Percentiles rank a stretch among this genome's conserved stretches.
These are phyloP conservation scores for Alternaria metachromatica DNA, from an alignment of 2,329 filamentous ascomycete species.

Conservation along the genomic window DNA sequence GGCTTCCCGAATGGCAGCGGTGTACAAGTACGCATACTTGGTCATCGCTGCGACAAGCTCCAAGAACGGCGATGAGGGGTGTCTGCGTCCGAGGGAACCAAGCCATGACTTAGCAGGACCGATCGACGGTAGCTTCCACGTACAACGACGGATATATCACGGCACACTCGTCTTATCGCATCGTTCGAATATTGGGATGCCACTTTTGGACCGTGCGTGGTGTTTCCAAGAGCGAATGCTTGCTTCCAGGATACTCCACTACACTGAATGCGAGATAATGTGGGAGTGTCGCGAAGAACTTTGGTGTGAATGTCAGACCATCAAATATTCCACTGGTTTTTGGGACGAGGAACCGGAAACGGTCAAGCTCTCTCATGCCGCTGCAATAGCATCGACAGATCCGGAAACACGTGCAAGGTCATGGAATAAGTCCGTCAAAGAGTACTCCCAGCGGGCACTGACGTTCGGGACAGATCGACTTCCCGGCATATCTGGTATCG, in stretches of 20 bases:
- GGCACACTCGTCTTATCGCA: too few relatives aligned
- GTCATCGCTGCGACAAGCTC: neutral
- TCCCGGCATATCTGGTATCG: neutral
- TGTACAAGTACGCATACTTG: neutral
- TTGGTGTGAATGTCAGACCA: neutral
- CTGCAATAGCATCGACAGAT: fast-evolving
- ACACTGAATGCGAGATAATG: neutral
- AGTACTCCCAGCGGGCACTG: neutral
- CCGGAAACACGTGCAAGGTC: fast-evolving
- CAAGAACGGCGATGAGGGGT: neutral
- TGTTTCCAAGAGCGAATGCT: neutral
- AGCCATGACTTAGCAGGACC: fast-evolving
- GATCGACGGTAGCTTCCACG: fast-evolving
- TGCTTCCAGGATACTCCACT: neutral
- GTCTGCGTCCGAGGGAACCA: fast-evolving
- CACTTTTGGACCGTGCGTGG: neutral
- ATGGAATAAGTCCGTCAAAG: neutral
- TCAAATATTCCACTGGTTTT: too few relatives aligned
- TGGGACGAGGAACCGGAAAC: too few relatives aligned
- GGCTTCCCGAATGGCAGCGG: neutral
- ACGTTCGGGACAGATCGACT: neutral
- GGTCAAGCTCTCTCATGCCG: neutral
- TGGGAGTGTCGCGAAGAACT: neutral
- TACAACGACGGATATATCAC: neutral
- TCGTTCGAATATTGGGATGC: too few relatives aligned